Percentiles rank a stretch among this genome's conserved stretches.
phyloP scores from a whole-genome alignment of 257 asterid genomes.

The Handroanthus guayacan region DNA sequence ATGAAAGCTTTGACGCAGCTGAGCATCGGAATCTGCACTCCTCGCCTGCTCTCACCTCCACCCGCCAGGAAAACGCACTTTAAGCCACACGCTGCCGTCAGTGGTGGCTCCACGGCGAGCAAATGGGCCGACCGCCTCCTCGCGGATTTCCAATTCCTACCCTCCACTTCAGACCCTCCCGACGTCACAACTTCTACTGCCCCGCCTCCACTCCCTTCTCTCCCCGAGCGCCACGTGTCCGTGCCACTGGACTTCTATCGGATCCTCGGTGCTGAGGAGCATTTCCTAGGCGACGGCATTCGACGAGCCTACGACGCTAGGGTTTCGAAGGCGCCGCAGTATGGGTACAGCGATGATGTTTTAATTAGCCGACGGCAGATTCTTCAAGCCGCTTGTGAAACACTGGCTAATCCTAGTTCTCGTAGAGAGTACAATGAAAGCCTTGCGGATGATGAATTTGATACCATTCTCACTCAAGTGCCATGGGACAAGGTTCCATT shows the following conservation, averaged over 20 bases:
- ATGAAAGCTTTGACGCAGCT: slow-evolving; percentile 71
- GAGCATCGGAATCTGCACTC: slow-evolving; percentile 54
- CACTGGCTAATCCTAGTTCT: slow-evolving; percentile 70
- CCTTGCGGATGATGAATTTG: slow-evolving; percentile 78
- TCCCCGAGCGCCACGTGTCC: slow-evolving; percentile 74
- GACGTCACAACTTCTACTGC: slow-evolving; percentile 46
- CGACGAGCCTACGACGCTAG: slow-evolving; percentile 86
- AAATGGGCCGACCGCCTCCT: slow-evolving; percentile 99
- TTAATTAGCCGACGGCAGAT: slow-evolving; percentile 85
- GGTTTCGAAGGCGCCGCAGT: slow-evolving; percentile 87
- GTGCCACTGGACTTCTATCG: slow-evolving; percentile 88
- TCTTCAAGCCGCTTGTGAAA: slow-evolving; percentile 96
- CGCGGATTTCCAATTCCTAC: slow-evolving; percentile 92
- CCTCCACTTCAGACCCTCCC: slow-evolving; percentile 61
- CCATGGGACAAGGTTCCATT: slow-evolving; percentile 93
- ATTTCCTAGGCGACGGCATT: slow-evolving; percentile 94
- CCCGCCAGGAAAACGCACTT: slow-evolving; percentile 45
- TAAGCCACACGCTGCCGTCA: slow-evolving; percentile 64
- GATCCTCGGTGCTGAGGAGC: slow-evolving; percentile 88
- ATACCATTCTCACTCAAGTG: slow-evolving; percentile 75
- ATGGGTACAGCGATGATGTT: slow-evolving; percentile 86
- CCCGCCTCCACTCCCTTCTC: slow-evolving; percentile 63
- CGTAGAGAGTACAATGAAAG: slow-evolving; percentile 88
- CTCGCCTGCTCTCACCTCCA: slow-evolving; percentile 54
- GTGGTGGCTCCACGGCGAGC: slow-evolving; percentile 72